These are phyloP conservation scores for Cercospora sojina DNA, from an alignment of 2,329 filamentous ascomycete species.

Conservation along the genomic window DNA sequence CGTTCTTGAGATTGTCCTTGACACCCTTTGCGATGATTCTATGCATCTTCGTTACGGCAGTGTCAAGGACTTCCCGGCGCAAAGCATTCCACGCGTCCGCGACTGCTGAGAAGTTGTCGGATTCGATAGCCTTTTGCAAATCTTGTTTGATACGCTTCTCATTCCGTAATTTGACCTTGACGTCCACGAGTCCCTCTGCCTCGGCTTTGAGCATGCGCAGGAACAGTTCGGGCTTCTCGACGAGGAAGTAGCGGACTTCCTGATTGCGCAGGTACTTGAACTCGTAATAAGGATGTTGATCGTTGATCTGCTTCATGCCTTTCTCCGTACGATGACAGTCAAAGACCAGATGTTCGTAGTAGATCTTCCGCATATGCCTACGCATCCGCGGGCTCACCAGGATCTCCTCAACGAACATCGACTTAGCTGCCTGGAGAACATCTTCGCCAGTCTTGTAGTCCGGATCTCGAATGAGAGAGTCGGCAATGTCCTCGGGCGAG, in stretches of 20 bases:
- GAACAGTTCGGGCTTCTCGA: conserved; percentile 82
- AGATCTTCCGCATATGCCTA: conserved; percentile 77
- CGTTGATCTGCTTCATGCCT: conserved; percentile 87
- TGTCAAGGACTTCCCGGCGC: conserved; percentile 78
- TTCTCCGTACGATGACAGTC: conserved; percentile 92
- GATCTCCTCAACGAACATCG: conserved; percentile 89
- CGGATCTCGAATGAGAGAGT: conserved; percentile 67
- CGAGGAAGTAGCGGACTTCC: conserved; percentile 65
- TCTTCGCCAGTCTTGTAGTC: conserved; percentile 74
- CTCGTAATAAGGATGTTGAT: conserved; percentile 94
- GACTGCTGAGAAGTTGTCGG: conserved; percentile 91
- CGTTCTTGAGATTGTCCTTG: conserved; percentile 89
- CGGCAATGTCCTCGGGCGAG: conserved; percentile 82
- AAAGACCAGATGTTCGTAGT: conserved; percentile 79
- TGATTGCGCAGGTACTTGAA: conserved; percentile 95
- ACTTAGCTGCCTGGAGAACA: conserved; percentile 75
- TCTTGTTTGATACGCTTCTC: conserved; percentile 73
- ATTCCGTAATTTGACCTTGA: conserved; percentile 74
- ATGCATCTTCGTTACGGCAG: conserved; percentile 78
- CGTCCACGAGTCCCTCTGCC: conserved; percentile 86
- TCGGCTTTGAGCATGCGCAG: conserved; percentile 97
- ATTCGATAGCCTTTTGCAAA: conserved; percentile 80
- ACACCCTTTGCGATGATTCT: conserved; percentile 84
- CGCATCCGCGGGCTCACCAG: conserved; percentile 85
- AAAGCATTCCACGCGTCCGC: conserved; percentile 94